A percentile compares a stretch with the other conserved stretches of the same genome.
Conservation (phyloP, 306 rosid genomes). For the Pueraria montana region DNA sequence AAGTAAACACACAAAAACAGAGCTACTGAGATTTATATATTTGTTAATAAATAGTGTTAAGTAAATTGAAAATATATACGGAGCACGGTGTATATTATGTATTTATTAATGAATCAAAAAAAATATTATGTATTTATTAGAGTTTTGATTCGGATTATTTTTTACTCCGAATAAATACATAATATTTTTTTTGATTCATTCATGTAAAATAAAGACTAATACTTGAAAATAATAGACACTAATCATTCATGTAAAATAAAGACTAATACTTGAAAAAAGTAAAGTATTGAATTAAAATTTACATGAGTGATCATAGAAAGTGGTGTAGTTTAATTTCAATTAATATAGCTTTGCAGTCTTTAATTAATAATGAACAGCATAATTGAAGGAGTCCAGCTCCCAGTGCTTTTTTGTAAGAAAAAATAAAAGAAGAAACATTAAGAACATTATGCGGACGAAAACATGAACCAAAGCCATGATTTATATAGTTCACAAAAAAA, state of each 20-base stretch:
- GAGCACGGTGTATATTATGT: no score
- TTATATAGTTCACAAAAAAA: no score
- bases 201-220: neutral
- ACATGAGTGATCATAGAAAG: neutral
- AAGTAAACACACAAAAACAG: neutral
- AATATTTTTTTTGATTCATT: no score
- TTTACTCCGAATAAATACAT: neutral
- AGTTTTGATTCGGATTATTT: neutral
- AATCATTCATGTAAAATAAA: neutral
- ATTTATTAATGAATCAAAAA: no score
- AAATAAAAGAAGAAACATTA: neutral
- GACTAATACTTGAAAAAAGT: neutral
- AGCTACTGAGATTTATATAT: neutral
- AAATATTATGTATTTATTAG: neutral
- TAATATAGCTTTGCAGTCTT: slow-evolving; percentile 12
- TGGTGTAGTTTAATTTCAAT: neutral
- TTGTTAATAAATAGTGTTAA: neutral
- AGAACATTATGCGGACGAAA: neutral
- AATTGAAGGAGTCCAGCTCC: neutral
- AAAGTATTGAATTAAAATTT: neutral
- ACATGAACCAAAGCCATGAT: neutral
- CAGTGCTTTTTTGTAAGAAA: neutral
- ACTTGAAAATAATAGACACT: no score
- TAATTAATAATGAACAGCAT: neutral
- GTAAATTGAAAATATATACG: no score